Percentiles rank a stretch among this genome's conserved stretches.
phyloP scores from a whole-genome alignment of 768 basidiomycete species.

The Naganishia antarctica region DNA sequence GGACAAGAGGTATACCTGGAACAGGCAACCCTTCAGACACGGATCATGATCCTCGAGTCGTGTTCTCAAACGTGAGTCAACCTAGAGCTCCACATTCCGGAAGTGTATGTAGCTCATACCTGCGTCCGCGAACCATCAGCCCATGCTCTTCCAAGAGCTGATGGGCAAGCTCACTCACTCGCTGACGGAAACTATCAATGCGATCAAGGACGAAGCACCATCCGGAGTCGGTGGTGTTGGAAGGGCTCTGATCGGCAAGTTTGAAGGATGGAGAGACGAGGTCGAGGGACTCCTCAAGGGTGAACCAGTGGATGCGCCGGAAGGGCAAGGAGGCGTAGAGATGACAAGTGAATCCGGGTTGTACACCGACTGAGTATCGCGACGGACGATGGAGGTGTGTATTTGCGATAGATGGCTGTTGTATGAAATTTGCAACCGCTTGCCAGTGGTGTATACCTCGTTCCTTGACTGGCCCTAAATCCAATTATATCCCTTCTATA shows the following conservation, averaged over 20 bases:
- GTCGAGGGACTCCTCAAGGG: slow-evolving; percentile 35
- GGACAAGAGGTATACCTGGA: slow-evolving; percentile 41
- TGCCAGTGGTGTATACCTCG: no score
- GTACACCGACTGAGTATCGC: slow-evolving; percentile 9
- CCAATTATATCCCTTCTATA: no score
- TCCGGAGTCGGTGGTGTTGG: slow-evolving; percentile 39
- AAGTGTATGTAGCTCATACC: not conserved
- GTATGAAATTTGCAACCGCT: no score
- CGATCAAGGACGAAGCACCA: slow-evolving; percentile 41
- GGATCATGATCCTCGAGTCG: slow-evolving; percentile 38
- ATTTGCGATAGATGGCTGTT: not conserved
- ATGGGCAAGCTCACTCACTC: slow-evolving; percentile 40
- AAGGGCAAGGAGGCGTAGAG: slow-evolving; percentile 19
- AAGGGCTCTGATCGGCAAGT: slow-evolving; percentile 36
- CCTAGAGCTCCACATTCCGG: not conserved
- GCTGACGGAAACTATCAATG: slow-evolving; percentile 44
- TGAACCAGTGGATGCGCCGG: slow-evolving; percentile 12
- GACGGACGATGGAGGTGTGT: not conserved
- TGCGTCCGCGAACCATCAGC: slow-evolving; percentile 28
- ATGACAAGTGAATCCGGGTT: slow-evolving; percentile 20
- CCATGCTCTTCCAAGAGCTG: slow-evolving; percentile 40
- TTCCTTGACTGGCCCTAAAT: no score
- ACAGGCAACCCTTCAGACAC: slow-evolving; percentile 39
- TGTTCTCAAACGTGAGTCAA: slow-evolving; percentile 45
- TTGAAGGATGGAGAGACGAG: slow-evolving; percentile 44